Base-by-base conservation (phyloP, 2,329 filamentous ascomycete species). In the Cordyceps sp. region DNA sequence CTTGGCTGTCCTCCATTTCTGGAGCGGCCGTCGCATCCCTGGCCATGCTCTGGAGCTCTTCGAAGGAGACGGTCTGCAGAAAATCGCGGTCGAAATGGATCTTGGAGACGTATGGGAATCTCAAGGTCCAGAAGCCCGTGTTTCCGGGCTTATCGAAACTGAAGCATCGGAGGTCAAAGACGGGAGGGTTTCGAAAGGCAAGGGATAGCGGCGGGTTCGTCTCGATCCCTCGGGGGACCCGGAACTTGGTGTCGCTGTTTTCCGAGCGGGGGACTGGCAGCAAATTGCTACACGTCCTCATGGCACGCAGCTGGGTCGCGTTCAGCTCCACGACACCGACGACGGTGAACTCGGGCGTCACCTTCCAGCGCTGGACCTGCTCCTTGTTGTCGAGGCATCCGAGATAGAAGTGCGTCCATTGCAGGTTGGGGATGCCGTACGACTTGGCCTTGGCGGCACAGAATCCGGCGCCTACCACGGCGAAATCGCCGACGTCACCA, bases 401-500 rank as follows among this genome's bases (percentile, higher is more conserved):
- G 13, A 93, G 54, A 44, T 79, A 76, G 45, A 92, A 93, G 31
- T 81, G 73, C 4, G 82, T 93, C 77, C 78, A 93, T 33, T 66
- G 64, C 27, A 81, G 45, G 14, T 63, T 60, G 6, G 59, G 57
- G 3, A 76, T 50, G 5, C 58, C 52, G 30, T 71, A 66, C 7
- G 62, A 58, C 29, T 61, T 62, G 7, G 76, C 78, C 38, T 73
- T 69, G 31, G 63, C 58, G 4, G 77, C 57, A 40, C 84, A 69
- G 42, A 78, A 85, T 14, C 72, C 71, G 6, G 73, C 85, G 1
- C 82, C 85, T 4, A 93, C 59, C 2, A 88, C 64, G 2, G 79
- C 76, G 46, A 93, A 81, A 49, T 93, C 86, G 9, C 80, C 80
- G 20, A 84, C 72, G 37, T 92, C 85, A 1, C 84, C 83, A 47